Base-by-base conservation (phyloP, 345 rosid species). In the Toxicodendron radicans region DNA sequence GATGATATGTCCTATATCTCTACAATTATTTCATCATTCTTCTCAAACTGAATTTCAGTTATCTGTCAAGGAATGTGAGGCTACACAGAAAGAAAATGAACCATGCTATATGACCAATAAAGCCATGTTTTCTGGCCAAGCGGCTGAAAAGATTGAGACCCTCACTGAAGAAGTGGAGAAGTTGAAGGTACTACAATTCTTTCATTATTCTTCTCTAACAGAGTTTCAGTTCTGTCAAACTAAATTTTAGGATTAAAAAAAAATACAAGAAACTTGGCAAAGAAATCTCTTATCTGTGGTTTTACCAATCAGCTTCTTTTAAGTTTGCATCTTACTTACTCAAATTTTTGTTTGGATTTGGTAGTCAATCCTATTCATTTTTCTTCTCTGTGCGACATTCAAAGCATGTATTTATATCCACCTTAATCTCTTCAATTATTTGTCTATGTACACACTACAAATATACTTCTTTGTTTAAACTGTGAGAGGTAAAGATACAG, bases 101-200 rank as follows among this genome's bases (percentile, higher is more conserved):
- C 46, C 62, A 2, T 67, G 57, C 73, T 60, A 77, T 58, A 46
- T 33, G 43, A 72, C 70, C 20, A 64, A 80, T 61, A 89, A 87
- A 35, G 76, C 76, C 66, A 67, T 77, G 48, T 65, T 63, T 71
- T 68, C 81, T 51, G 51, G 63, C 59, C 82, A 79, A 32, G 90
- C 81, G 74, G 73, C 85, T 51, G 84, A 84, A 68, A 54, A 67
- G 59, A 73, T 87, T 27, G 90, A 85, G 76, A 66, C 83, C 58
- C 90, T 87, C 80, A 61, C 74, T 49, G 85, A 80, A 16, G 90
- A 92, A 73, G 88, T 88, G 59, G 79, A 85, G 72, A 81, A 76
- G 75, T 79, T 91, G 74, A 91, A 90, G 94, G 97, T 92, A 86
- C 17, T 76, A 23, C n/a, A 67, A 46, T 32, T 64, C 24, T 66